Percentiles rank a stretch among this genome's conserved stretches.
phyloP scores from a whole-genome alignment of 192 early-diverging fungal genomes.

The Backusella westeae region DNA sequence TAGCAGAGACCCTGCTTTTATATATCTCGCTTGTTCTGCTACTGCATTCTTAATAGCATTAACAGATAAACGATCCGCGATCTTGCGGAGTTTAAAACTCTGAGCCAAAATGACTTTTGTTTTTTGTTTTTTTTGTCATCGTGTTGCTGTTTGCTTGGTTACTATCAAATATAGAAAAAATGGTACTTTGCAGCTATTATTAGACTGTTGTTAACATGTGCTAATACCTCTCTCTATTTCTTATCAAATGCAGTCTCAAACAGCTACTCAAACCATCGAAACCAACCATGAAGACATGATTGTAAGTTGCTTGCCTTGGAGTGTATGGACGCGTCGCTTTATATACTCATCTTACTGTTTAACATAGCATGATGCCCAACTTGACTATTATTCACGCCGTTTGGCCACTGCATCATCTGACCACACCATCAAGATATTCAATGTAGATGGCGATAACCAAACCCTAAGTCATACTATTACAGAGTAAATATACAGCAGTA shows the following conservation, averaged over 20 bases:
- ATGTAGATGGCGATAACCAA: conserved; percentile 76
- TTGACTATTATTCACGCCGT: conserved; percentile 73
- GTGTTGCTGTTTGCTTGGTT: conserved; percentile 8
- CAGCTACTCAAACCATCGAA: conserved; percentile 61
- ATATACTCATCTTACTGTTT: neutral
- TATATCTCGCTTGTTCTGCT: too few species aligned
- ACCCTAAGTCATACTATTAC: conserved; percentile 65
- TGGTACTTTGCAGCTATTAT: neutral
- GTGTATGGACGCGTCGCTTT: neutral
- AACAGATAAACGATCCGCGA: too few species aligned
- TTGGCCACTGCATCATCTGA: conserved; percentile 99
- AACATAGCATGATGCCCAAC: conserved; percentile 59
- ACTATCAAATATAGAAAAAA: neutral
- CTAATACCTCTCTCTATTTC: neutral
- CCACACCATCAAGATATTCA: conserved; percentile 89
- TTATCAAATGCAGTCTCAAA: conserved; percentile 13
- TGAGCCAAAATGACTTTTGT: neutral
- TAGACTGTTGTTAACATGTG: neutral
- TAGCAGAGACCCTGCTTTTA: too few species aligned
- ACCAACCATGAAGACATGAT: conserved; percentile 90
- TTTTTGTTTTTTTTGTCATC: neutral
- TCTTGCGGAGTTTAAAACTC: neutral
- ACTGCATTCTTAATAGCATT: too few species aligned
- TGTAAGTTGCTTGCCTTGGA: conserved; percentile 45
- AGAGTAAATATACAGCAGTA: conserved; percentile 49